Percentiles rank a stretch among this genome's conserved stretches.
Evolutionary conservation across 140 eudicot genomes (phyloP).

Genomic region (Flaveria floridana): DNA sequence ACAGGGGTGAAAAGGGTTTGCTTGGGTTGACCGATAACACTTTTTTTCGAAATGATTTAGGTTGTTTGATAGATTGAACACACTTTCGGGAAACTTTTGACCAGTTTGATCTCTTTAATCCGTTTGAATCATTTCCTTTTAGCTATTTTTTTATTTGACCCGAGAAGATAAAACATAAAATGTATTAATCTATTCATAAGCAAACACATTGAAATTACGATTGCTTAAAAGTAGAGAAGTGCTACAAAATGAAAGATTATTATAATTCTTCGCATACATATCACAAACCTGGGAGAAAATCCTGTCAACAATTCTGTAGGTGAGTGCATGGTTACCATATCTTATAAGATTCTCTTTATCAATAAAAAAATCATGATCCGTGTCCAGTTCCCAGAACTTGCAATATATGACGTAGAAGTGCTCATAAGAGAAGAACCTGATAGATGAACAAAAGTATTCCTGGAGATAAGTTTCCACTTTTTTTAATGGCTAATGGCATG

Average conservation of each 20-base stretch:
- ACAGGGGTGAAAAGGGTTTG: background rate
- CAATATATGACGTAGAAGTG: constrained; percentile 93
- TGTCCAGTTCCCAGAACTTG: constrained; percentile 96
- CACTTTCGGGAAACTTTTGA: background rate
- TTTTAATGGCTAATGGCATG: background rate
- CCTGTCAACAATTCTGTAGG: constrained; percentile 97
- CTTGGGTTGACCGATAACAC: background rate
- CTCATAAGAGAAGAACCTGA: constrained; percentile 90
- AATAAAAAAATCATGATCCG: constrained; percentile 92
- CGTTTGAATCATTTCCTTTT: background rate
- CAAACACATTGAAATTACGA: background rate
- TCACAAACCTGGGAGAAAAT: constrained; percentile 87
- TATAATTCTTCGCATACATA: background rate
- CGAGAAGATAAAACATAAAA: background rate
- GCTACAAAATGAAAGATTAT: background rate
- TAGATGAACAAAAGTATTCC: background rate
- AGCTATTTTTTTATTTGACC: background rate
- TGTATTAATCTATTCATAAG: background rate
- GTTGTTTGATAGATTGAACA: background rate
- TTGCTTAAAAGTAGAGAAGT: background rate
- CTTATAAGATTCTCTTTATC: constrained; percentile 89
- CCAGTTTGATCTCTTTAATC: background rate
- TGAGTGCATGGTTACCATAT: constrained; percentile 94
- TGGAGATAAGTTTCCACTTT: background rate
- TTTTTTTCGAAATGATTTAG: background rate